Conservation (phyloP, 73 alveolate species). For the Uronychia binucleata region DNA sequence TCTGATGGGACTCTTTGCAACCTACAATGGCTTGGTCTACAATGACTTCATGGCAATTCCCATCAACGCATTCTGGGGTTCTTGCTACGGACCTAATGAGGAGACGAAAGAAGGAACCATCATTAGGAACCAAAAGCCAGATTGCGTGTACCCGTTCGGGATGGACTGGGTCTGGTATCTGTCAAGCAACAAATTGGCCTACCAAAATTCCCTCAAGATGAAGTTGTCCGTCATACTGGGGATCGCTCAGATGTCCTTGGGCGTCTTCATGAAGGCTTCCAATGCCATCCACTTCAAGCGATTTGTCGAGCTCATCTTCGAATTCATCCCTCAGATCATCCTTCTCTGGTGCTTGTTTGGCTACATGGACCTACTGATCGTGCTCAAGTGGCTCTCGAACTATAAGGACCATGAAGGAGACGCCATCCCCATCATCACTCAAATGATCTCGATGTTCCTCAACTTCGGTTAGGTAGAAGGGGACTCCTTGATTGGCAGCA, state of each 20-base stretch:
- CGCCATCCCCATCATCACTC: slow-evolving; percentile 92
- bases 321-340: slow-evolving; percentile 94
- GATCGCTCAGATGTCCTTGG: slow-evolving; percentile 94
- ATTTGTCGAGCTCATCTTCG: slow-evolving; percentile 81
- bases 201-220: slow-evolving; percentile 95
- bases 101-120: slow-evolving; percentile 42
- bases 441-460: slow-evolving; percentile 91
- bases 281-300: slow-evolving; percentile 89
- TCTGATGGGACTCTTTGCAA: slow-evolving; percentile 95
- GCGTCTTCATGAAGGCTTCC: slow-evolving; percentile 90
- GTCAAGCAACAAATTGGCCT: slow-evolving; percentile 89
- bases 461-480: slow-evolving; percentile 84
- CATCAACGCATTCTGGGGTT: slow-evolving; percentile 77
- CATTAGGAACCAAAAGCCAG: slow-evolving; percentile 29
- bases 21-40: slow-evolving; percentile 94
- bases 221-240: slow-evolving; percentile 97
- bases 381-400: slow-evolving; percentile 92
- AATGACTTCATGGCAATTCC: slow-evolving; percentile 97
- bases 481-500: slow-evolving; percentile 77
- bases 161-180: slow-evolving; percentile 97
- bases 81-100: too few relatives aligned
- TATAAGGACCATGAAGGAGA: slow-evolving; percentile 75
- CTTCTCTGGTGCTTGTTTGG: slow-evolving; percentile 89
- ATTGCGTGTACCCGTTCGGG: slow-evolving; percentile 94
- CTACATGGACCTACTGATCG: slow-evolving; percentile 91